Percentiles rank a stretch among this genome's conserved stretches.
phyloP scores from a whole-genome alignment of 2,329 filamentous ascomycete genomes.

The Aspergillus melleus region DNA sequence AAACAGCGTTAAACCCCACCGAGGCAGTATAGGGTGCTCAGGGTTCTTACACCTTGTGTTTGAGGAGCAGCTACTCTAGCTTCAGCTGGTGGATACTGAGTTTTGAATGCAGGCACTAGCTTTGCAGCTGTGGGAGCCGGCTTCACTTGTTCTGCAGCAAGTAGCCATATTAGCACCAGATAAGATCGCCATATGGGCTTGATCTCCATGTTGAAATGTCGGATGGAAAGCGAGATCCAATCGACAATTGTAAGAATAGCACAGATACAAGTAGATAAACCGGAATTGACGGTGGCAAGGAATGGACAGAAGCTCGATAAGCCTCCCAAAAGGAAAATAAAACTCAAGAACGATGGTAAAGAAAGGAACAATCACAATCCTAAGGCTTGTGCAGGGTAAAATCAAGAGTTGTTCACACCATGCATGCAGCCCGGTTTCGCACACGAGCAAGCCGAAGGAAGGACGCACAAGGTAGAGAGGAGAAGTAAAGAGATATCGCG shows the following conservation, averaged over 20 bases:
- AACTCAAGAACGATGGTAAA: no score
- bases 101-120: constrained; percentile 25
- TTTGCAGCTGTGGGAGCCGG: constrained; percentile 25
- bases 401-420: background rate
- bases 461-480: background rate
- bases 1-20: constrained; percentile 1
- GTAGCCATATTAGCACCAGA: constrained; percentile 38
- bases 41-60: constrained; percentile 32
- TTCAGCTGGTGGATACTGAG: constrained; percentile 37
- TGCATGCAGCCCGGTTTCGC: background rate
- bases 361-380: background rate
- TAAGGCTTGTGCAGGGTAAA: background rate
- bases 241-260: background rate
- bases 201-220: constrained; percentile 19
- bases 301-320: background rate
- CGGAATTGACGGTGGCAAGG: background rate
- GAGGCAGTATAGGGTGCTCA: background rate
- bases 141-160: constrained; percentile 29
- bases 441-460: background rate
- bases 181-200: constrained; percentile 23
- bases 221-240: background rate
- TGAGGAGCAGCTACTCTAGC: constrained; percentile 28
- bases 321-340: background rate
- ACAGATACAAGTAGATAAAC: background rate
- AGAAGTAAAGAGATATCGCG: background rate